These are phyloP conservation scores for Cladophialophora carrionii DNA, from an alignment of 2,329 filamentous ascomycete genomes.

Conservation along the genomic window DNA sequence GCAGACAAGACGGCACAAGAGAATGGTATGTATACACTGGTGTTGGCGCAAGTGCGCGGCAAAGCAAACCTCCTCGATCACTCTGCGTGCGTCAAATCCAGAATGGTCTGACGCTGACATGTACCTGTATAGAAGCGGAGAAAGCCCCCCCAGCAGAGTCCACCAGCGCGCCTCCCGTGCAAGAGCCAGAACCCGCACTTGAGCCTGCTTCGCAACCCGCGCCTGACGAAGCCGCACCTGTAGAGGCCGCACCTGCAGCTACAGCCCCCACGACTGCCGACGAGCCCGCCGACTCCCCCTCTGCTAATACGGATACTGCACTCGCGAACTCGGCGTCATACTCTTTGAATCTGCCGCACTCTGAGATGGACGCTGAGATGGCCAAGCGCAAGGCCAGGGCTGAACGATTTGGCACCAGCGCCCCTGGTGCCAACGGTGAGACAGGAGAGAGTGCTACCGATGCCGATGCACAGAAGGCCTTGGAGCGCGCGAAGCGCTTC, in stretches of 20 bases:
- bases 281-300: conserved; percentile 21
- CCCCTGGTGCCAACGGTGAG: conserved; percentile 38
- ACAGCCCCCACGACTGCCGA: conserved; percentile 14
- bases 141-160: conserved; percentile 39
- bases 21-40: conserved; percentile 25
- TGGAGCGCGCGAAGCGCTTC: conserved; percentile 54
- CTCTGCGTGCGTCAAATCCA: not conserved
- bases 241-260: conserved; percentile 35
- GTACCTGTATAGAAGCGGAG: conserved; percentile 17
- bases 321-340: conserved; percentile 41
- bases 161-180: conserved; percentile 43
- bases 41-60: not conserved
- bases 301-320: conserved; percentile 31
- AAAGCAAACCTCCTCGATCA: not conserved
- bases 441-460: conserved; percentile 45
- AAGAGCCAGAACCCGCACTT: conserved; percentile 30
- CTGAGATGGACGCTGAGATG: conserved; percentile 52
- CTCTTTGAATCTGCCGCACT: conserved; percentile 48
- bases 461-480: conserved; percentile 50
- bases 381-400: conserved; percentile 55
- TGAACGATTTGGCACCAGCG: conserved; percentile 50
- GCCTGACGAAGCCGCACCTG: conserved; percentile 37
- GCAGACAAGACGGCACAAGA: conserved; percentile 43
- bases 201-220: conserved; percentile 30
- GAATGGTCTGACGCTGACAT: not conserved